Evolutionary conservation across 495 filamentous ascomycete species (phyloP).

Genomic region (Massariosphaeria phaeospora): DNA sequence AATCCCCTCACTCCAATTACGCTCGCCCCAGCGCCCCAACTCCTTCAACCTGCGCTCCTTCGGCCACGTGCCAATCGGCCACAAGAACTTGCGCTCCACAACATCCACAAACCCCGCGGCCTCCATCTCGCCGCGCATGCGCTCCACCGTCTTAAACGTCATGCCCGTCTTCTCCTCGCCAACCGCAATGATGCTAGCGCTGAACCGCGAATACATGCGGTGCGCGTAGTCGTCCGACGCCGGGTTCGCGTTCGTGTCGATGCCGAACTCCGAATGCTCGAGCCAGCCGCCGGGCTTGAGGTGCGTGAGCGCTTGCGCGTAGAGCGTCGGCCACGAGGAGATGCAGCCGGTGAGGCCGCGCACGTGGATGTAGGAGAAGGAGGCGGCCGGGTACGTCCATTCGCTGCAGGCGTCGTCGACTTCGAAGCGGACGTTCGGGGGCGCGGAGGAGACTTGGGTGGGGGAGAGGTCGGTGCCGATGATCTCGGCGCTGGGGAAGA

Average conservation of each 20-base stretch:
- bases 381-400: conserved; percentile 30
- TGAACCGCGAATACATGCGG: conserved; percentile 15
- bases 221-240: conserved; percentile 5
- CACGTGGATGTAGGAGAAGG: conserved; percentile 34
- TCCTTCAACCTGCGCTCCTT: conserved; percentile 27
- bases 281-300: conserved; percentile 30
- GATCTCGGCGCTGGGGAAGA: conserved; percentile 24
- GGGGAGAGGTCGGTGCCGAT: conserved; percentile 32
- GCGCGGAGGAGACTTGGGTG: conserved; percentile 24
- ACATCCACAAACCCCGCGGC: conserved; percentile 29
- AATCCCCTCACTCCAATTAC: conserved; percentile 25
- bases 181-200: background rate
- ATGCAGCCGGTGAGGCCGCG: conserved; percentile 29
- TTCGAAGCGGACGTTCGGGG: conserved; percentile 35
- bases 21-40: conserved; percentile 26
- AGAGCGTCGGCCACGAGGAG: conserved; percentile 26
- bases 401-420: conserved; percentile 30
- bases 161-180: conserved; percentile 23
- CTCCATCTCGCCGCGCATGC: conserved; percentile 15
- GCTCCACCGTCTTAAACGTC: conserved; percentile 17
- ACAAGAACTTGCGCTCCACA: conserved; percentile 19
- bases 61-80: conserved; percentile 32
- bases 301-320: conserved; percentile 19
- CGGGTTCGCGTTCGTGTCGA: conserved; percentile 12
- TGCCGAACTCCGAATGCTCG: conserved; percentile 30